A percentile compares a stretch with the other conserved stretches of the same genome.
phyloP scores from a whole-genome alignment of 805 yeast genomes.

The Kuraishia floccosa region DNA sequence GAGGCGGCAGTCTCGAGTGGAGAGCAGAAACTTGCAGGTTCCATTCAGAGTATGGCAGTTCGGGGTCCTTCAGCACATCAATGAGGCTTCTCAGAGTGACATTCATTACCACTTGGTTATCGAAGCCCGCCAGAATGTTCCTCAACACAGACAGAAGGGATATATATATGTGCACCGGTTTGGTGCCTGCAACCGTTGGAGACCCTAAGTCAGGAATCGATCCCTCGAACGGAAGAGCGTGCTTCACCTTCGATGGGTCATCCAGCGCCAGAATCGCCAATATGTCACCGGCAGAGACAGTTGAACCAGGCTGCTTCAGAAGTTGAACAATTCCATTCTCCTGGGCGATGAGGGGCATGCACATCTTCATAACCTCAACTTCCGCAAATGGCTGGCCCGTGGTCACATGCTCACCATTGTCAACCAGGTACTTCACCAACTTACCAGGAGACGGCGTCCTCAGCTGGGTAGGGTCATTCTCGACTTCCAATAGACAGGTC shows the following conservation, averaged over 20 bases:
- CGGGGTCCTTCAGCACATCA: constrained; percentile 63
- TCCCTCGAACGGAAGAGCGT: constrained; percentile 91
- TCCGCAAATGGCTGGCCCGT: constrained; percentile 96
- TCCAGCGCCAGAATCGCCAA: constrained; percentile 90
- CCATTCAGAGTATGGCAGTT: constrained; percentile 94
- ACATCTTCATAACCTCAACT: constrained; percentile 99
- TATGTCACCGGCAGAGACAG: constrained; percentile 92
- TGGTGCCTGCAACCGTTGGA: constrained; percentile 74
- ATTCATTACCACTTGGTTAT: constrained; percentile 90
- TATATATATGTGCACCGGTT: constrained; percentile 67
- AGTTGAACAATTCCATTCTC: constrained; percentile 90
- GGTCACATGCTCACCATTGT: constrained; percentile 84
- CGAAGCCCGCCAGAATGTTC: constrained; percentile 83
- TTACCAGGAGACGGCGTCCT: constrained; percentile 99
- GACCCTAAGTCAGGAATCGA: constrained; percentile 84
- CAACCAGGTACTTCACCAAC: constrained; percentile 85
- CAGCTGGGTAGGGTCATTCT: constrained; percentile 96
- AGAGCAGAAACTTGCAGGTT: constrained; percentile 72
- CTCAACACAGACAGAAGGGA: constrained; percentile 47
- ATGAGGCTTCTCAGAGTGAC: constrained; percentile 65
- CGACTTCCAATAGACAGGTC: constrained; percentile 88
- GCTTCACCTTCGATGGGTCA: constrained; percentile 95
- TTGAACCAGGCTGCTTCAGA: constrained; percentile 97
- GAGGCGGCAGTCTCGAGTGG: constrained; percentile 79
- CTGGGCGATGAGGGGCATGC: constrained; percentile 91